Evolutionary conservation across 2,329 filamentous ascomycete species (phyloP), one percentile per base, ranked within the genome.

Genomic region (Paracorniculantispora psalliotae): DNA sequence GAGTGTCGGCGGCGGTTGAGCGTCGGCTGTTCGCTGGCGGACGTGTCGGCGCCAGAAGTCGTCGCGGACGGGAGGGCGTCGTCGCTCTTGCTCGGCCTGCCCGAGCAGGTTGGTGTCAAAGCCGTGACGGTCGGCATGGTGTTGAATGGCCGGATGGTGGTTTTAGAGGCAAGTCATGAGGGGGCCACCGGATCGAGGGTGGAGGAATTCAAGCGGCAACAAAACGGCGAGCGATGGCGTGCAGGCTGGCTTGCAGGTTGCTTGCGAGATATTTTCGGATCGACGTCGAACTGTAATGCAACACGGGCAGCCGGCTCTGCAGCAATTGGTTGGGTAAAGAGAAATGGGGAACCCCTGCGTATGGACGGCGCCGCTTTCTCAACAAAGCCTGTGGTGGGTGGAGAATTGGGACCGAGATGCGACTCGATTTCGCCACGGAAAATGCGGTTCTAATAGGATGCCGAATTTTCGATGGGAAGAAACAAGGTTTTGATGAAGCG

Each of bases 1-100:
- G 84, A 87, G 65, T 82, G 83, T 7, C 81, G 77, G 41, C 83
- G 76, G 33, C 49, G 54, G 19, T 47, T 44, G 17, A 61, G 15
- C 2, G 48, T 26, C 30, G 59, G 37, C 13, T 28, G n/a, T 8
- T 49, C 55, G 43, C 59, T 79, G 75, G 58, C 75, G 74, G 59
- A 61, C 68, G 56, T 68, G 69, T 79, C 70, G 6, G 74, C 71
- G 21, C 78, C 76, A 2, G 80, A 81, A 30, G 73, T 70, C 51
- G 64, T 67, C 19, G 73, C 74, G 13, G 72, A 68, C 4, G 68
- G 23, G 26, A 66, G 64, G 47, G 75, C 73, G 62, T 76, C 69
- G 61, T 73, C 69, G 48, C 37, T 67, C 67, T 33, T 70, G 65
- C 54, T 67, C 66, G 51, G 64, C 61, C 69, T 67, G 63, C 69